phyloP scores from a whole-genome alignment of 2,329 filamentous ascomycete genomes.

The Penicillium italicum region DNA sequence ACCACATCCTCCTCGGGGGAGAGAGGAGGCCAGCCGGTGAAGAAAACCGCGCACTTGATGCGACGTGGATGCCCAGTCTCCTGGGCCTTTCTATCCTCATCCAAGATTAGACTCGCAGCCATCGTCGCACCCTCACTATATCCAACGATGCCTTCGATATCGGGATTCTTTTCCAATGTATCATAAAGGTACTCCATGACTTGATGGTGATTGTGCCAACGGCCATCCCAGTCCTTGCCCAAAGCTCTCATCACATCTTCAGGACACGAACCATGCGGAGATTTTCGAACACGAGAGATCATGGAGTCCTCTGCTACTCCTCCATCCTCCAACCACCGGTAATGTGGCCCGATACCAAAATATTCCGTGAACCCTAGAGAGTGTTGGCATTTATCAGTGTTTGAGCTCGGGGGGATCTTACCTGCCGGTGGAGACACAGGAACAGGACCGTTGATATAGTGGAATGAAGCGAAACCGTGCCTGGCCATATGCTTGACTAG shows the following conservation, averaged over 20 bases:
- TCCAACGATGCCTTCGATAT: conserved; percentile 55
- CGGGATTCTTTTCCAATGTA: conserved; percentile 41
- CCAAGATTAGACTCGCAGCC: conserved; percentile 52
- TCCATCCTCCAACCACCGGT: conserved; percentile 23
- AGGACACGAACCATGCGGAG: conserved; percentile 18
- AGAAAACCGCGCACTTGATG: conserved; percentile 49
- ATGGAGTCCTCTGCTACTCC: conserved; percentile 23
- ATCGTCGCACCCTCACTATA: conserved; percentile 60
- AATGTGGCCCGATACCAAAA: conserved; percentile 22
- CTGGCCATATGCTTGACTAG: conserved; percentile 17
- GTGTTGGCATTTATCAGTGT: background rate
- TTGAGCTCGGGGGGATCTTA: background rate
- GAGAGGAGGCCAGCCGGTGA: conserved; percentile 47
- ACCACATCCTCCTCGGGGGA: conserved; percentile 31
- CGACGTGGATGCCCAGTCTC: conserved; percentile 36
- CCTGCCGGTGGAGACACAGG: conserved; percentile 16
- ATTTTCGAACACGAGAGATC: conserved; percentile 23
- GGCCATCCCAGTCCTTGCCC: conserved; percentile 16
- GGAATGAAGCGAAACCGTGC: conserved; percentile 21
- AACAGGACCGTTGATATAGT: conserved; percentile 22
- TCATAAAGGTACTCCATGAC: conserved; percentile 38
- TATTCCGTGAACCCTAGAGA: conserved; percentile 20
- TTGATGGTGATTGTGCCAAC: conserved; percentile 14
- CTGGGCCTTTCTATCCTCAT: conserved; percentile 45
- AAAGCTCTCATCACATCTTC: conserved; percentile 21